Evolutionary conservation across 352 stramenopile genomes (phyloP).

Genomic region (Phytophthora idaei): DNA sequence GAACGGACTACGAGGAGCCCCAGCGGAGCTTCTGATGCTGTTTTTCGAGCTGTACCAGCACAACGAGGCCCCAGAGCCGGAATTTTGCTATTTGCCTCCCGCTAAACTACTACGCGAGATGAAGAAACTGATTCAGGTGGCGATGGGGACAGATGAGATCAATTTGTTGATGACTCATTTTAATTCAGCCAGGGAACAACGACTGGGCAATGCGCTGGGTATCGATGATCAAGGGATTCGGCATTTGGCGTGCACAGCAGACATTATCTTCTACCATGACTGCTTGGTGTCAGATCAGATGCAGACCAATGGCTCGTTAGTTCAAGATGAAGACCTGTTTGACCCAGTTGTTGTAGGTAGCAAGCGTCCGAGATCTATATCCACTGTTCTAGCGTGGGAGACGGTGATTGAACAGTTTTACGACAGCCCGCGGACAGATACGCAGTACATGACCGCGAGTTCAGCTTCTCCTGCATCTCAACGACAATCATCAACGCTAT

Average conservation of each 20-base stretch:
- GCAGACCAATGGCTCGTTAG: conserved; percentile 9
- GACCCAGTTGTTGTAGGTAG: conserved; percentile 28
- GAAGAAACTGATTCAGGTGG: conserved; percentile 43
- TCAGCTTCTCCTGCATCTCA: conserved; percentile 32
- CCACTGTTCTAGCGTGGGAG: conserved; percentile 49
- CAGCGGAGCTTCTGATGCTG: conserved; percentile 64
- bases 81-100: conserved; percentile 42
- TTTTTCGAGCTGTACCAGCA: conserved; percentile 65
- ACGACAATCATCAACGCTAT: conserved; percentile 26
- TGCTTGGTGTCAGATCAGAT: conserved; percentile 41
- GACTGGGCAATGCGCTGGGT: conserved; percentile 33
- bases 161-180: conserved; percentile 49
- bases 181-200: conserved; percentile 37
- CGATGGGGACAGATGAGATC: conserved; percentile 53
- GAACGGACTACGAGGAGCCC: conserved; percentile 36
- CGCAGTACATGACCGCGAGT: conserved; percentile 24
- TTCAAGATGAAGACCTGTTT: conserved; percentile 25
- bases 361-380: conserved; percentile 34
- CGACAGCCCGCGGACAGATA: conserved; percentile 32
- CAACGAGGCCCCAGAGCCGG: conserved; percentile 40
- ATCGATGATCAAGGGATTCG: conserved; percentile 51
- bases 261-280: conserved; percentile 67
- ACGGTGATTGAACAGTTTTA: conserved; percentile 48
- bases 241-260: conserved; percentile 55
- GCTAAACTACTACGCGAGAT: conserved; percentile 47